Conservation (phyloP, 139 green algal genomes). For the Limnomonas spitsbergensis region DNA sequence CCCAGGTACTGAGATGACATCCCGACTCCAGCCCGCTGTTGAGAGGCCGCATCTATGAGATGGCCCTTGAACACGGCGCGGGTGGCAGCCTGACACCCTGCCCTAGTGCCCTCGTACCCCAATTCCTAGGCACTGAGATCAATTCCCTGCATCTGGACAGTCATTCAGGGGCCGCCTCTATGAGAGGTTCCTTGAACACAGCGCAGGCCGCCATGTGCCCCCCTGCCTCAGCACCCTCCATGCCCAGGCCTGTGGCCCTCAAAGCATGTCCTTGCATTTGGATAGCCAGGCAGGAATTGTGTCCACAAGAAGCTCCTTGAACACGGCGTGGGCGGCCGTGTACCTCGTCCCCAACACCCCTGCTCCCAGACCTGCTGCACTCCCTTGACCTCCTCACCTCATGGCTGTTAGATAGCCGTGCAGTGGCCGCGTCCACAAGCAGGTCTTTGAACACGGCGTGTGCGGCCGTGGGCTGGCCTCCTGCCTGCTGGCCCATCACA, state of each 20-base stretch:
- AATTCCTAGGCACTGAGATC: too few species aligned
- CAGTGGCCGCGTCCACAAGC: conserved; percentile 60
- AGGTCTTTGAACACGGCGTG: conserved; percentile 64
- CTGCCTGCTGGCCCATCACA: conserved; percentile 52
- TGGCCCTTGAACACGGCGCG: too few species aligned
- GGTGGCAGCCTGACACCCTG: too few species aligned
- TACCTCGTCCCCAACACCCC: too few species aligned
- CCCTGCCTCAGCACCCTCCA: too few species aligned
- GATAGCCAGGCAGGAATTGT: conserved; percentile 45
- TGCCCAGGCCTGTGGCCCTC: too few species aligned
- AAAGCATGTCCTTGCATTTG: neutral
- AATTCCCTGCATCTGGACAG: too few species aligned
- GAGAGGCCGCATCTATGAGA: too few species aligned
- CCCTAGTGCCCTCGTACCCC: too few species aligned
- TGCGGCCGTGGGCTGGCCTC: conserved; percentile 40
- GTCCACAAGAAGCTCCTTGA: conserved; percentile 61
- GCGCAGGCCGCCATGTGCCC: conserved; percentile 50
- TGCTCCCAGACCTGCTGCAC: too few species aligned
- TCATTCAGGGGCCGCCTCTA: conserved; percentile 55
- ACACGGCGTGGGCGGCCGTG: conserved; percentile 51
- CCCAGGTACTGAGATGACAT: too few species aligned
- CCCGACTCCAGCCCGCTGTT: too few species aligned
- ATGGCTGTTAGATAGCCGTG: conserved; percentile 18
- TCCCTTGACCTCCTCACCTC: neutral
- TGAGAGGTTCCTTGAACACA: conserved; percentile 52